These are phyloP conservation scores for Pseudisothecium myosuroides DNA, from an alignment of 225 moss, liverwort and hornwort species.

Conservation along the genomic window DNA sequence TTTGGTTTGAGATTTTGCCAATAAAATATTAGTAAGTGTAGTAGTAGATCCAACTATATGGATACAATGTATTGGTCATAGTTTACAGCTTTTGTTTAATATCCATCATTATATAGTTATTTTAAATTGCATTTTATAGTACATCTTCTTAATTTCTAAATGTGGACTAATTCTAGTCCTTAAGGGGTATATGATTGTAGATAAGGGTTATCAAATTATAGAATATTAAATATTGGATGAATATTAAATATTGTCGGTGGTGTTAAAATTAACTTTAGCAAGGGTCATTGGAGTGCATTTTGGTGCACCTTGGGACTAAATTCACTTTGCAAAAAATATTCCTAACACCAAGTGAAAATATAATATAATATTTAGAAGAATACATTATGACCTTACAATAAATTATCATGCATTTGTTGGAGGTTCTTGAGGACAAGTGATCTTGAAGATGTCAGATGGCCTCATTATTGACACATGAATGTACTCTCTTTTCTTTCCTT, in stretches of 20 bases:
- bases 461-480: neutral
- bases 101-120: neutral
- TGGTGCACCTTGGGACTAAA: neutral
- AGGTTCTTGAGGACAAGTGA: neutral
- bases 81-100: neutral
- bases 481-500: neutral
- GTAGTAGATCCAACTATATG: neutral
- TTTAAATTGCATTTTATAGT: too few species aligned
- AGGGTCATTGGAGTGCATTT: neutral
- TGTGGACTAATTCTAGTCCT: rapidly evolving
- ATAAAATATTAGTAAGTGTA: neutral
- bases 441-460: neutral
- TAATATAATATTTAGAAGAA: too few species aligned
- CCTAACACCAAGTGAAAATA: neutral
- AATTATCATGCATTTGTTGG: neutral
- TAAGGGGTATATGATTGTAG: neutral
- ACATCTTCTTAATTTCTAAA: neutral
- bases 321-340: neutral
- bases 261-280: neutral
- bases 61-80: neutral
- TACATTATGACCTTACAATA: neutral
- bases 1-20: neutral
- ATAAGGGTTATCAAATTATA: neutral
- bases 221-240: neutral
- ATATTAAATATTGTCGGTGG: neutral